Percentiles rank a stretch among this genome's conserved stretches.
phyloP scores from a whole-genome alignment of 352 stramenopile genomes.

The Phytophthora tubulina region DNA sequence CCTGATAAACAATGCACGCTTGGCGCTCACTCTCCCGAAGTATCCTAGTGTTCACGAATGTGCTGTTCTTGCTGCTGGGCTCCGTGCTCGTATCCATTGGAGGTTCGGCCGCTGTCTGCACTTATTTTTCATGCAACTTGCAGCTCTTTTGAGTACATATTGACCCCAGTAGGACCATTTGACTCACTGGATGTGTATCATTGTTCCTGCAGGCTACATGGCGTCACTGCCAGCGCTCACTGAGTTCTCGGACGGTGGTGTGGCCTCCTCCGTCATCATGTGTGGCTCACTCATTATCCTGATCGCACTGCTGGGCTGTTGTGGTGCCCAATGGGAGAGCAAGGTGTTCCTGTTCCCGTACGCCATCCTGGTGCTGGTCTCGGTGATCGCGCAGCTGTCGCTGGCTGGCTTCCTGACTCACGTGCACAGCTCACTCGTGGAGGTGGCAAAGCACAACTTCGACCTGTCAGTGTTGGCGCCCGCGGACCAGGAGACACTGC shows the following conservation, averaged over 20 bases:
- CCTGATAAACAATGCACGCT: constrained; percentile 44
- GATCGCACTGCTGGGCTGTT: constrained; percentile 82
- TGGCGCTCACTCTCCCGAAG: constrained; percentile 83
- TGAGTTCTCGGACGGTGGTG: constrained; percentile 82
- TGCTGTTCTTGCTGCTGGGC: constrained; percentile 87
- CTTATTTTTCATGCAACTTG: constrained; percentile 7
- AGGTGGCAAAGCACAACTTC: constrained; percentile 75
- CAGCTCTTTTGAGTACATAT: neutral
- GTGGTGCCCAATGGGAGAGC: constrained; percentile 86
- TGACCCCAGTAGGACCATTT: constrained; percentile 9
- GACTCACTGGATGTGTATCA: constrained; percentile 12
- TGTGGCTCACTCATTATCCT: constrained; percentile 82
- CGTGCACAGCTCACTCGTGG: constrained; percentile 77
- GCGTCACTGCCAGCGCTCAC: constrained; percentile 80
- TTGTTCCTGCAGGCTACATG: constrained; percentile 72
- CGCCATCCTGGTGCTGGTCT: constrained; percentile 80
- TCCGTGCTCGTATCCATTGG: constrained; percentile 83
- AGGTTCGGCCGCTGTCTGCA: constrained; percentile 45
- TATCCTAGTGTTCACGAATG: constrained; percentile 90
- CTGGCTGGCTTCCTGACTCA: constrained; percentile 85
- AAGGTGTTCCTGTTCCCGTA: constrained; percentile 90
- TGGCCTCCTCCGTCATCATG: constrained; percentile 83
- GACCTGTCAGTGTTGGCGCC: constrained; percentile 64
- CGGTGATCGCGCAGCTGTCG: constrained; percentile 80
- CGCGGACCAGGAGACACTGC: constrained; percentile 71